Evolutionary conservation across 768 basidiomycete species (phyloP), one percentile per base, ranked within the genome.

Genomic region (Hygrocybe punicea): DNA sequence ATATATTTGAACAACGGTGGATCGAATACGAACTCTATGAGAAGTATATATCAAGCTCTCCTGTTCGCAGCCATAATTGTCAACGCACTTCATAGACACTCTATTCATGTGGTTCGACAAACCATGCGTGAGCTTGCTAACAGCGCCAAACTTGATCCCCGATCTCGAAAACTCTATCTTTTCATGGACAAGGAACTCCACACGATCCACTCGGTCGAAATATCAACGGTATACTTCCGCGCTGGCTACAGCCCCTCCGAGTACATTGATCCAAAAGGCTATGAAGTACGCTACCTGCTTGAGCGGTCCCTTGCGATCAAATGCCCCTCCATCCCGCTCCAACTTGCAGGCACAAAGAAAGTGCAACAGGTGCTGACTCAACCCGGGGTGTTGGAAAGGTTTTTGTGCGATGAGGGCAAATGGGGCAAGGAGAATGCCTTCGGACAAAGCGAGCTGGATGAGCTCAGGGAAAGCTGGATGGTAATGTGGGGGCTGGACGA

Each of bases 271-370:
- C 66, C 81, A 0, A 56, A 71, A 5, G 82, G 87, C 48, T 98
- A 91, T 74, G 66, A 71, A 7, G 89, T 85, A 1, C 89, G 96
- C 7, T 81, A 89, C 63, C 71, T 84, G 13, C 78, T 98, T 35
- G 95, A 98, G 68, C 78, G 84, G 37, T 90, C 89, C 6, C 76
- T 71, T 51, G 93, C 96, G 0, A 93, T 94, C 76, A 96, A 98
- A 60, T 99, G 96, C 66, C 96, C 96, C 0, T 84, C 85, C 1
- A 84, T 98, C 62, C 85, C 89, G 5, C 79, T 98, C 13, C 96
- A 98, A 62, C 84, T 98, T n/a, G 93, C 95, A 0, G 96, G 96
- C 0, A 86, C 88, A 3, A 99, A 99, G 78, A 97, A 97, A 67
- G 84, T 99, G 0, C 96, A 98, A 70, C 86, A 98, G 65, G 89